Evolutionary conservation across 2,329 filamentous ascomycete species (phyloP), one percentile per base, ranked within the genome.

Genomic region (Penicillium frequentans): DNA sequence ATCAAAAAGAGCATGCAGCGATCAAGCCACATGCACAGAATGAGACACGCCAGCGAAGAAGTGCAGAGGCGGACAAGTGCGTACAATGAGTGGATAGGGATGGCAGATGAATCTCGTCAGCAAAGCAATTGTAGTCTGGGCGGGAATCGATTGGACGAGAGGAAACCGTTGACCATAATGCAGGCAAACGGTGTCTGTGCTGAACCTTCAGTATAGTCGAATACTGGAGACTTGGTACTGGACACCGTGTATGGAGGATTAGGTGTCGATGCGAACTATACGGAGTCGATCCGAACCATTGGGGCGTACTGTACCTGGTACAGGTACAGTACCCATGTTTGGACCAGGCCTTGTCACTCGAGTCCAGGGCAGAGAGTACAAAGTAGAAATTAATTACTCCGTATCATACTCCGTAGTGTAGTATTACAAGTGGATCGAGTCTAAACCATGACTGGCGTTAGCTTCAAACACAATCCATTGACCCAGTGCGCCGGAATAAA

Each of bases 391-490:
- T 11, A 11, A 29, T 29, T 29, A 29, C 27, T 29, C 27, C 27
- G 27, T 29, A 29, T 11, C 10, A 26, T 29, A 21, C 10, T 49
- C 27, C 26, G 26, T 13, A 19, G 29, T 37, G 14, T 29, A 37
- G 14, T 19, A 42, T 42, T 42, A 37, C 27, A 35, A 31, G 54
- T 57, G 57, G 57, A 59, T 57, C 57, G 46, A 59, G 37, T 43
- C 50, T 59, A 59, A 62, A 55, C 61, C 52, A 45, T 46, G 46
- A 54, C 52, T 57, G 23, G 55, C n/a, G 45, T 58, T 65, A 65
- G 63, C 60, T 64, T 61, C 63, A 65, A 64, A 64, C 62, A 60
- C 47, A 62, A 64, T 62, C 35, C 35, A 49, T 52, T 33, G 55
- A 56, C 46, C 61, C 59, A 64, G 54, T 45, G 50, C 55, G 48